These are phyloP conservation scores for Cercis canadensis DNA, from an alignment of 306 rosid species.

Conservation along the genomic window DNA sequence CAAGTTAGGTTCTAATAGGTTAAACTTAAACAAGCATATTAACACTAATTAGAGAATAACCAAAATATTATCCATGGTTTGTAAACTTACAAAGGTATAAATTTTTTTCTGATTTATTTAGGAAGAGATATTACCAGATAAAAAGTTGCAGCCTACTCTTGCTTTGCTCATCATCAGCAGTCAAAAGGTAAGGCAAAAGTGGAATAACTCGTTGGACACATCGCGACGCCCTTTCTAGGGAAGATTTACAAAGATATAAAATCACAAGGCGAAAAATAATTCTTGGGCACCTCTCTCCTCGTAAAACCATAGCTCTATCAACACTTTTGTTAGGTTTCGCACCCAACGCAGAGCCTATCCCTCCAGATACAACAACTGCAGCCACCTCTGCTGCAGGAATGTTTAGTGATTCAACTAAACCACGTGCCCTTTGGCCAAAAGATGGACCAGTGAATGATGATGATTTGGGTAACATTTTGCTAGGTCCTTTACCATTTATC, in stretches of 20 bases:
- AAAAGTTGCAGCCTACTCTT: conserved; percentile 87
- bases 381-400: conserved; percentile 99
- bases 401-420: conserved; percentile 93
- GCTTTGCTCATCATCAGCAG: conserved; percentile 96
- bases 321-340: conserved; percentile 83
- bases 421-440: conserved; percentile 97
- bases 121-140: conserved; percentile 73
- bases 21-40: background rate
- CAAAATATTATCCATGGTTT: conserved; percentile 1
- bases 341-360: conserved; percentile 85
- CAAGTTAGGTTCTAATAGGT: conserved; percentile 34
- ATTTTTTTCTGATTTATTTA: conserved; percentile 14
- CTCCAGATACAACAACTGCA: conserved; percentile 98
- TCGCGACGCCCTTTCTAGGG: conserved; percentile 86
- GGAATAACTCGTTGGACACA: conserved; percentile 85
- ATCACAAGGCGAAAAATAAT: conserved; percentile 85
- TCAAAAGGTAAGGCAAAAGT: conserved; percentile 82
- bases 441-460: conserved; percentile 74
- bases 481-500: conserved; percentile 86
- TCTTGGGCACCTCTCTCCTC: conserved; percentile 93
- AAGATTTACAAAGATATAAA: conserved; percentile 84
- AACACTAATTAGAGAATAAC: background rate
- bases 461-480: conserved; percentile 66
- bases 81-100: conserved; percentile 20
- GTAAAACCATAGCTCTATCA: conserved; percentile 95